These are phyloP conservation scores for Spiromastix sp. DNA, from an alignment of 2,329 filamentous ascomycete species.

Conservation along the genomic window DNA sequence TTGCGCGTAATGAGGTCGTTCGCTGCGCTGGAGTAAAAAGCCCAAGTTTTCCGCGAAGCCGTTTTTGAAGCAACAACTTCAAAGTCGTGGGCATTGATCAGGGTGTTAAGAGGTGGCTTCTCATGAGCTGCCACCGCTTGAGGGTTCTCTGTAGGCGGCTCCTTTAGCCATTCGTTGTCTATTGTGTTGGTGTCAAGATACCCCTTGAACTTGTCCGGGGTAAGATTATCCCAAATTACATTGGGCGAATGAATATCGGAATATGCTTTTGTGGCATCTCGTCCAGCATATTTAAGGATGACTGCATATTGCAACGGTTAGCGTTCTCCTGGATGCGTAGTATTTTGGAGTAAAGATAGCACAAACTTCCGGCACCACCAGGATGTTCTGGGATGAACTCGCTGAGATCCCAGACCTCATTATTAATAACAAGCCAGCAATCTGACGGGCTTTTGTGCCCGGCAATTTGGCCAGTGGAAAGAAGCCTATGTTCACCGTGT, in stretches of 20 bases:
- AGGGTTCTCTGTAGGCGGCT: slow-evolving; percentile 23
- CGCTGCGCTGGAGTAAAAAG: slow-evolving; percentile 57
- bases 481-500: no score
- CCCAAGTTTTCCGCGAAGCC: slow-evolving; percentile 55
- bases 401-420: slow-evolving; percentile 57
- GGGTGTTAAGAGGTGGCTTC: slow-evolving; percentile 35
- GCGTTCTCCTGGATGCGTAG: no score
- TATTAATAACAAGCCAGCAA: slow-evolving; percentile 60
- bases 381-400: slow-evolving; percentile 56
- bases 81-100: slow-evolving; percentile 54
- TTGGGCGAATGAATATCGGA: slow-evolving; percentile 37
- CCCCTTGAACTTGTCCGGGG: slow-evolving; percentile 38
- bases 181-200: slow-evolving; percentile 39
- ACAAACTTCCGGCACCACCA: slow-evolving; percentile 41
- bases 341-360: slow-evolving; percentile 2
- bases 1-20: slow-evolving; percentile 50
- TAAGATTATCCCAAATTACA: slow-evolving; percentile 35
- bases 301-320: no score
- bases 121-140: slow-evolving; percentile 17
- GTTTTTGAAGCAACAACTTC: slow-evolving; percentile 44
- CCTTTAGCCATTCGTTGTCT: slow-evolving; percentile 38
- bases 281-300: slow-evolving; percentile 36
- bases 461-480: slow-evolving; percentile 37
- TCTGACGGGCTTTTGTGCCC: slow-evolving; percentile 40
- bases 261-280: slow-evolving; percentile 36